Evolutionary conservation across 2,329 filamentous ascomycete genomes (phyloP), one percentile per base, ranked within the genome.

Genomic region (Epichloe typhina): DNA sequence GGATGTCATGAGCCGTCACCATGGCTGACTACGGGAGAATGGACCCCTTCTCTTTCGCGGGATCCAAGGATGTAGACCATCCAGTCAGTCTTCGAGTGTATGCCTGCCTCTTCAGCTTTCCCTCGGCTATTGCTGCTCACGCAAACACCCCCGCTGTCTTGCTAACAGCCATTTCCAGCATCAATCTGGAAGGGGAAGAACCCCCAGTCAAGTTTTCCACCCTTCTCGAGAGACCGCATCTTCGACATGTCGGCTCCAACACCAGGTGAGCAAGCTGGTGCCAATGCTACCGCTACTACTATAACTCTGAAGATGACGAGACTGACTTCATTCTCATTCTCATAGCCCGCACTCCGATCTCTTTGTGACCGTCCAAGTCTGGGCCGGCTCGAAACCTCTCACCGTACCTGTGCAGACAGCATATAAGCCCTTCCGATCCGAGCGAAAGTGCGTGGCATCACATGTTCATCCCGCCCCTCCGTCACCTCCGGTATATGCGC

Each of bases 31-130:
- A 67, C 60, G 66, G 65, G 59, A 65, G 63, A 52, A 96, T 96
- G 88, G 93, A 98, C 70, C 85, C 90, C 49, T 96, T 95, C 69
- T 95, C 90, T 33, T 97, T 97, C 72, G 90, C 88, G 58, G 88
- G 83, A 62, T 95, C 93, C 53, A 85, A 88, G 57, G 82, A 87
- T 66, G 76, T 97, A 59, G 77, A 88, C 59, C 79, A 90, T 56
- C 81, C 86, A 19, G 74, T 84, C 58, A 80, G 73, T 69, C 72
- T 84, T 60, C 78, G 80, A 66, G 82, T 85, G 80, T 82, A 61
- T 57, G 73, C 58, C 37, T 38, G 40, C 46, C 39, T 50, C 31
- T 37, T 46, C 12, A 39, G 35, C 39, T 12, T 3, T 15, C 5
- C 23, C 12, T 17, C 1, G 33, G 15, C 19, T 13, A 26, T 39